These are phyloP conservation scores for Hypoxylon cercidicola DNA, from an alignment of 495 filamentous ascomycete species.

Conservation along the genomic window DNA sequence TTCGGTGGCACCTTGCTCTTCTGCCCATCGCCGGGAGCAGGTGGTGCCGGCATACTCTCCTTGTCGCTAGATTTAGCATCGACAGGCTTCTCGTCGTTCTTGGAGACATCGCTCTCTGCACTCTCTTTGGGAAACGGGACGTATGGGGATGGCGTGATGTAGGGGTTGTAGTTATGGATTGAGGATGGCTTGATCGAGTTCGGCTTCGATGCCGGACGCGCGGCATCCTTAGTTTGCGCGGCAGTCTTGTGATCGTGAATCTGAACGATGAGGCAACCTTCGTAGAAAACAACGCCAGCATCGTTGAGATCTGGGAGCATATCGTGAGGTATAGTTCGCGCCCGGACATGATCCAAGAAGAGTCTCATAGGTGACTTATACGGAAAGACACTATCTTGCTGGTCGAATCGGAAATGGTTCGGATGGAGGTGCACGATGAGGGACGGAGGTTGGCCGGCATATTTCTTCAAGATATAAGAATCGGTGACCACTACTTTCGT, in stretches of 20 bases:
- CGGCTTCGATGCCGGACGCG: conserved; percentile 64
- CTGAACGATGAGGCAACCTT: conserved; percentile 94
- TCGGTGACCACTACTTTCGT: conserved; percentile 68
- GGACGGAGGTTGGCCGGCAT: conserved; percentile 77
- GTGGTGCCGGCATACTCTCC: conserved; percentile 64
- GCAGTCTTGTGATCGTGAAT: conserved; percentile 83
- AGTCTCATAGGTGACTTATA: conserved; percentile 92
- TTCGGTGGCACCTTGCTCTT: conserved; percentile 63
- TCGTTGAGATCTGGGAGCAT: conserved; percentile 68
- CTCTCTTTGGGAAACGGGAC: conserved; percentile 79
- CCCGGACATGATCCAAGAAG: conserved; percentile 75
- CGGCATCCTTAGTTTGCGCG: conserved; percentile 66
- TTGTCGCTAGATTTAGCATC: conserved; percentile 47
- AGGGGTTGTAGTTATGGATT: conserved; percentile 88
- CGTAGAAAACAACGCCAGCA: conserved; percentile 83
- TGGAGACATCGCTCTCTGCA: conserved; percentile 44
- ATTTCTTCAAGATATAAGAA: conserved; percentile 84
- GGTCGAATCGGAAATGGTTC: conserved; percentile 90
- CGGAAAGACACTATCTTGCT: conserved; percentile 89
- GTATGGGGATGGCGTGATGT: conserved; percentile 87
- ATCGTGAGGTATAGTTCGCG: conserved; percentile 62
- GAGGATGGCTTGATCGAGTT: conserved; percentile 76
- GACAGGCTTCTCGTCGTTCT: conserved; percentile 47
- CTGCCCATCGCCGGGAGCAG: conserved; percentile 55
- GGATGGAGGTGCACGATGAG: conserved; percentile 86